A percentile compares a stretch with the other conserved stretches of the same genome.
Conservation (phyloP, 192 early-diverging fungal species). For the Coemansia asiatica region DNA sequence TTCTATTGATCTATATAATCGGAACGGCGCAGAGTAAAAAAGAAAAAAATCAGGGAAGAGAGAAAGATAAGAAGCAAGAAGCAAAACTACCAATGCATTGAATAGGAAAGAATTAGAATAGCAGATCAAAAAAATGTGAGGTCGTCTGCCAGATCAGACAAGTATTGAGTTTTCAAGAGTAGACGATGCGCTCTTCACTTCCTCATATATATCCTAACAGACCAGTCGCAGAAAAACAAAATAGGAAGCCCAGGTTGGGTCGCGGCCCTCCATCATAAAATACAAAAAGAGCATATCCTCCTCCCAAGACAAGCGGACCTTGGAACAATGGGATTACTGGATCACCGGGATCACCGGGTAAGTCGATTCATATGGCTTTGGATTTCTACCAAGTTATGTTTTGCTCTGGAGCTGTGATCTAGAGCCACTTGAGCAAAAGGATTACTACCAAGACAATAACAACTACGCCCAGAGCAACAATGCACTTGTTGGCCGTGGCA, state of each 20-base stretch:
- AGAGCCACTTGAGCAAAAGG: conserved; percentile 68
- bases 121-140: neutral
- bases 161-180: too few species aligned
- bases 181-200: too few species aligned
- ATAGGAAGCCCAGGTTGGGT: neutral
- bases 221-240: neutral
- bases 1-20: neutral
- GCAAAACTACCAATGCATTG: neutral
- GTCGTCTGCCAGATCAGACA: neutral
- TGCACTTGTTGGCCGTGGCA: conserved; percentile 79
- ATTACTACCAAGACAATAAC: conserved; percentile 80
- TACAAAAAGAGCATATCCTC: too few species aligned
- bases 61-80: neutral
- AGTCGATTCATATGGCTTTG: too few species aligned
- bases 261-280: too few species aligned
- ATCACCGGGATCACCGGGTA: too few species aligned
- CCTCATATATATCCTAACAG: neutral
- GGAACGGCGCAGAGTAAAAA: neutral
- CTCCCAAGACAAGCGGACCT: too few species aligned
- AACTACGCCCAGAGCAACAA: conserved; percentile 73
- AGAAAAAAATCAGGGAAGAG: neutral
- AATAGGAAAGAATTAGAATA: neutral
- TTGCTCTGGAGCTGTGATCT: neutral
- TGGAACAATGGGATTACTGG: too few species aligned
- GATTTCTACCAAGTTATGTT: neutral